A percentile compares a stretch with the other conserved stretches of the same genome.
Conservation (phyloP, 352 stramenopile species). For the Phytopythium aichiense region DNA sequence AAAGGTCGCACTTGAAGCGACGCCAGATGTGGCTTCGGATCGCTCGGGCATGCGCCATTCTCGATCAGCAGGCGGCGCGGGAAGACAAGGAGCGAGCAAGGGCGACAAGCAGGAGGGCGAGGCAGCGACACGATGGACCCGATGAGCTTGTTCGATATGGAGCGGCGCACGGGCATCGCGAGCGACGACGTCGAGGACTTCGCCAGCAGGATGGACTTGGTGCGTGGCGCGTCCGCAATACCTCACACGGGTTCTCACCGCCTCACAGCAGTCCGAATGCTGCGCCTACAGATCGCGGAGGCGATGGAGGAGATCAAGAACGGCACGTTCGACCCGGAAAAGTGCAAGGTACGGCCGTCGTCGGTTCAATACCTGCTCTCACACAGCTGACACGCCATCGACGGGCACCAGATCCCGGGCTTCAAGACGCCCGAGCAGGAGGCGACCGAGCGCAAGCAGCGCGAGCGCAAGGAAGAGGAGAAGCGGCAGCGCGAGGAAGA, state of each 20-base stretch:
- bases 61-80: background rate
- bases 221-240: conserved; percentile 7
- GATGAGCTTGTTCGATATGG: conserved; percentile 62
- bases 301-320: conserved; percentile 81
- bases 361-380: no score
- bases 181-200: conserved; percentile 73
- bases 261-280: background rate
- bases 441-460: conserved; percentile 39
- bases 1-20: conserved; percentile 6
- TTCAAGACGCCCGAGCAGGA: conserved; percentile 79
- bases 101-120: background rate
- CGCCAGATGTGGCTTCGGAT: background rate
- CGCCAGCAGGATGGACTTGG: conserved; percentile 61
- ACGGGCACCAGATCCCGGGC: conserved; percentile 44
- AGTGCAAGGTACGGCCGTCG: conserved; percentile 46
- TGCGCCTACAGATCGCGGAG: conserved; percentile 39
- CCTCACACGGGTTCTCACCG: background rate
- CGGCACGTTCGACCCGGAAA: conserved; percentile 67
- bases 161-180: conserved; percentile 56
- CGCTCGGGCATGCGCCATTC: background rate
- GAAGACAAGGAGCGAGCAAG: background rate
- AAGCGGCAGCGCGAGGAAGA: conserved; percentile 37
- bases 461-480: conserved; percentile 31
- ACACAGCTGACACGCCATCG: no score
- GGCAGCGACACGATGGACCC: conserved; percentile 42